A percentile compares a stretch with the other conserved stretches of the same genome.
These are phyloP conservation scores for Botryotinia globosa DNA, from an alignment of 2,329 filamentous ascomycete genomes.

Conservation along the genomic window DNA sequence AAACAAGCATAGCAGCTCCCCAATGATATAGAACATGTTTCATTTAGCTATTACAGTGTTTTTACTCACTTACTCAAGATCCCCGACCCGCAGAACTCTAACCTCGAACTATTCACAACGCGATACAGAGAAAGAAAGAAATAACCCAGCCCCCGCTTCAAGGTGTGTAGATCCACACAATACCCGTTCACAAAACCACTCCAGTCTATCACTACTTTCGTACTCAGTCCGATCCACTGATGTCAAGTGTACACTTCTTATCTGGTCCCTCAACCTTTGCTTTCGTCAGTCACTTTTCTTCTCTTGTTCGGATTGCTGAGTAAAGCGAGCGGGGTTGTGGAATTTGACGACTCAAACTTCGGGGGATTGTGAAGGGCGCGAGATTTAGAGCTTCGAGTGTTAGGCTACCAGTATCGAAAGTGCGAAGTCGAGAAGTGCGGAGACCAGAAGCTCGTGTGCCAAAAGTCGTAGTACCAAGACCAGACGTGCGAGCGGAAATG, in stretches of 20 bases:
- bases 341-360: not conserved
- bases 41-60: not conserved
- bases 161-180: not conserved
- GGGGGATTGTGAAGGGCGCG: fast-evolving
- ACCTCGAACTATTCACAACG: not conserved
- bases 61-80: not conserved
- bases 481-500: not conserved
- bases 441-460: not conserved
- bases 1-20: not conserved
- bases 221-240: not conserved
- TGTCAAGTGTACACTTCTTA: not conserved
- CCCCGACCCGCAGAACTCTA: not conserved
- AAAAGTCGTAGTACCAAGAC: not conserved
- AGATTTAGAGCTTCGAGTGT: not conserved
- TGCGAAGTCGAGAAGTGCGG: not conserved
- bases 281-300: not conserved
- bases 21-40: not conserved
- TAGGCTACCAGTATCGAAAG: not conserved
- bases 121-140: not conserved
- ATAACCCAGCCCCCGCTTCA: not conserved
- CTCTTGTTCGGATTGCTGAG: not conserved
- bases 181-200: not conserved
- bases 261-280: not conserved
- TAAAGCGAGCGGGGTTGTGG: not conserved
- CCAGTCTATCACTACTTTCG: not conserved